phyloP scores from a whole-genome alignment of 108 stramenopile genomes.

The Skeletonema costatum region DNA sequence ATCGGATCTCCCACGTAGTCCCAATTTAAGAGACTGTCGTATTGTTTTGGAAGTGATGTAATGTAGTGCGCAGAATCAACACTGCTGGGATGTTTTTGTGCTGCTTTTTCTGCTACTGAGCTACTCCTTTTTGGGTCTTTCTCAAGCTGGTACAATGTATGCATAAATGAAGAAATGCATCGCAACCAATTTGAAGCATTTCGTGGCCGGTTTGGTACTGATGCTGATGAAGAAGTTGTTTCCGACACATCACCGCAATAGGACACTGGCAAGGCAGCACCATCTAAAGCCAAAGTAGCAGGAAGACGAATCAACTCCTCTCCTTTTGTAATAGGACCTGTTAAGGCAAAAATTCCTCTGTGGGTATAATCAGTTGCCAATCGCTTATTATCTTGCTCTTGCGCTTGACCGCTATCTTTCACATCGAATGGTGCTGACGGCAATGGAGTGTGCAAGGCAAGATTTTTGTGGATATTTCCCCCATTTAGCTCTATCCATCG shows the following conservation, averaged over 20 bases:
- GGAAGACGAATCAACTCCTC: constrained; percentile 74
- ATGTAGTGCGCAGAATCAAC: constrained; percentile 13
- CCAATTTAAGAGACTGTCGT: constrained; percentile 78
- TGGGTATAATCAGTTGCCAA: constrained; percentile 8
- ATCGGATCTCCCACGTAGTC: constrained; percentile 52
- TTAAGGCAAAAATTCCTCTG: constrained; percentile 65
- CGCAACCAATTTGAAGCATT: constrained; percentile 73
- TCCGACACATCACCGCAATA: constrained; percentile 17
- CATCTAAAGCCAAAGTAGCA: constrained; percentile 51
- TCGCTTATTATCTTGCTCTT: background rate
- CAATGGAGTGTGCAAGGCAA: constrained; percentile 23
- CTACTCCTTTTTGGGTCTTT: background rate
- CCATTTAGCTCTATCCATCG: constrained; percentile 37
- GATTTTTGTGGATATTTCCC: constrained; percentile 24
- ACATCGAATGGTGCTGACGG: background rate
- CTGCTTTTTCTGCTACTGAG: background rate
- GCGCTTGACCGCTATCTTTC: background rate
- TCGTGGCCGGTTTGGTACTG: background rate
- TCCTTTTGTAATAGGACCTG: constrained; percentile 54
- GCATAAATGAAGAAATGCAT: constrained; percentile 55
- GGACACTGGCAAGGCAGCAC: constrained; percentile 36
- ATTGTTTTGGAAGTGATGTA: constrained; percentile 62
- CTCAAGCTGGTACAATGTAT: constrained; percentile 14
- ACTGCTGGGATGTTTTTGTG: background rate
- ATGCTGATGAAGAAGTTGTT: background rate